Base-by-base conservation (phyloP, 2,329 filamentous ascomycete genomes). In the Ophiostoma novo-ulmi region DNA sequence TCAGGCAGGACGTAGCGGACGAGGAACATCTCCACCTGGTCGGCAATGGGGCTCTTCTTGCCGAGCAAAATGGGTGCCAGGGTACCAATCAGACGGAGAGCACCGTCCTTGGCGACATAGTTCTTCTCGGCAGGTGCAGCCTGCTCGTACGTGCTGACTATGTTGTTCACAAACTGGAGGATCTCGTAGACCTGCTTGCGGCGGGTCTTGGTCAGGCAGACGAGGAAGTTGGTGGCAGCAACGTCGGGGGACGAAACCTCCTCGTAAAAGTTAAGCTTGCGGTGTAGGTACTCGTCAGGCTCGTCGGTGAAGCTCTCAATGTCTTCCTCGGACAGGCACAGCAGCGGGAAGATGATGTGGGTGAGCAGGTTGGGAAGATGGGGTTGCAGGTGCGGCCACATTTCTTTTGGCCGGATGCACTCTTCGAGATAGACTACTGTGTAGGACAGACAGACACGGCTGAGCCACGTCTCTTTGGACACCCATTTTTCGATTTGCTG, bases 1-100 rank as follows among this genome's bases (percentile, higher is more conserved):
- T 99, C 95, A 66, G 95, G 95, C 84, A 99, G 98, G 71, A 99
- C 95, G 77, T 98, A 97, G 77, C 94, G 91, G 69, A 98, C 94
- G 75, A 99, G 91, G 85, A 99, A 99, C 80, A 97, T 97, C 80
- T 99, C 95, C 71, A 98, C 94, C 80, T 98, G 93, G 77, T 97
- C 91, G 48, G 94, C 95, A 75, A 99, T 97, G 0, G 95, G 95
- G 77, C 94, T 97, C 86, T 98, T 98, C 85, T 98, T 99, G 75
- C 93, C 93, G 48, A 99, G 85, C 67, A 99, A 96, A 69, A 99
- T 94, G 41, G 93, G 92, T 0, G 95, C 92, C 66, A 99, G 83
- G 0, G 94, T 97, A 36, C 94, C 95, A 77, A 99, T 98, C 93
- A 99, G 98, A 73, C 95, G 88, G 77, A 99, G 81, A 67, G 95